A percentile compares a stretch with the other conserved stretches of the same genome.
Conservation (phyloP, 169 alveolate species). For the Eimeria acervulina region DNA sequence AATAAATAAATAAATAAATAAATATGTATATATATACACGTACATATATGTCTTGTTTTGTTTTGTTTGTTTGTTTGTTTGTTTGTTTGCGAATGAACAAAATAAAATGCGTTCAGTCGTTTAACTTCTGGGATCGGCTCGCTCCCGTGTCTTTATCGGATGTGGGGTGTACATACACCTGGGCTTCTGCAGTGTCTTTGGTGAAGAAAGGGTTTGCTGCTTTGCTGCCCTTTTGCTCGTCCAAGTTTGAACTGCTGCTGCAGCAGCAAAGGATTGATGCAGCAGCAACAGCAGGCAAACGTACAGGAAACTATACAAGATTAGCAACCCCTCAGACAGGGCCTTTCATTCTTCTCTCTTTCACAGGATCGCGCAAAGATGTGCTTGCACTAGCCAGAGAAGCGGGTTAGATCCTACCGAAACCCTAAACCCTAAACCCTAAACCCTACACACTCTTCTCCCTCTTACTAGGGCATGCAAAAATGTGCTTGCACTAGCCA, state of each 20-base stretch:
- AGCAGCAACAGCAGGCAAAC: neutral
- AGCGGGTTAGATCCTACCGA: no score
- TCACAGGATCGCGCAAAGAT: no score
- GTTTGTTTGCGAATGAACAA: neutral
- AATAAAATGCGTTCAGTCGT: neutral
- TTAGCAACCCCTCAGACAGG: no score
- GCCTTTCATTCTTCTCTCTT: no score
- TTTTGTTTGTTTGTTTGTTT: neutral
- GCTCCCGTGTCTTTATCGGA: neutral
- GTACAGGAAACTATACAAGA: neutral
- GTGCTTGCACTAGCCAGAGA: no score
- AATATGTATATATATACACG: neutral
- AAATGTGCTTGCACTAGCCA: conserved; percentile 1
- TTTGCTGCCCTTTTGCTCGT: neutral
- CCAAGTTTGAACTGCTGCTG: neutral
- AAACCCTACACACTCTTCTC: neutral
- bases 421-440: neutral
- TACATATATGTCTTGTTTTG: no score
- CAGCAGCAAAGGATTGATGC: conserved; percentile 5
- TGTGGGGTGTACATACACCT: neutral
- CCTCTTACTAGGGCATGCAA: neutral
- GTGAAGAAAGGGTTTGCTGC: neutral
- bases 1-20: no score
- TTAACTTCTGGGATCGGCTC: conserved; percentile 13
- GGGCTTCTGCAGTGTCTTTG: conserved; percentile 21